A percentile compares a stretch with the other conserved stretches of the same genome.
phyloP scores from a whole-genome alignment of 106 monocot species.

The Allium cepa region DNA sequence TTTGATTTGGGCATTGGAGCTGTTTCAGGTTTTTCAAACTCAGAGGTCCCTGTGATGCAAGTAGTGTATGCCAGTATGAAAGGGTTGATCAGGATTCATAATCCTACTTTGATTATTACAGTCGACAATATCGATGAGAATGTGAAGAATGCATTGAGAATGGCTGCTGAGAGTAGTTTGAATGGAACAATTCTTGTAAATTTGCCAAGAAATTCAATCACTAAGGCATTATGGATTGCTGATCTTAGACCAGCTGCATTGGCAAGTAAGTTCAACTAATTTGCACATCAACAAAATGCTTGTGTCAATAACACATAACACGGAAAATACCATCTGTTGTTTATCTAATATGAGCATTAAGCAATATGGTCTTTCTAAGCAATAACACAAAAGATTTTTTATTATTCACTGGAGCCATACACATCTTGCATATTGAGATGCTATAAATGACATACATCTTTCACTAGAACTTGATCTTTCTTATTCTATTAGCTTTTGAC shows the following conservation, averaged over 20 bases:
- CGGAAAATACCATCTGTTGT: too few relatives aligned
- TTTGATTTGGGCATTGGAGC: constrained; percentile 72
- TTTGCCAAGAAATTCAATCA: constrained; percentile 38
- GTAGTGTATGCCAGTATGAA: constrained; percentile 73
- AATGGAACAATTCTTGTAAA: constrained; percentile 37
- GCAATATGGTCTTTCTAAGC: too few relatives aligned
- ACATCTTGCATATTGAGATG: too few relatives aligned
- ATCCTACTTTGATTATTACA: constrained; percentile 59
- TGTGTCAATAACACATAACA: too few relatives aligned
- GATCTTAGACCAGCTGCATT: constrained; percentile 51
- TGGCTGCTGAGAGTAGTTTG: constrained; percentile 43
- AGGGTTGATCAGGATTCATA: constrained; percentile 64
- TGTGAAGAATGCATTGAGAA: constrained; percentile 56
- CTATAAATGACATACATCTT: too few relatives aligned
- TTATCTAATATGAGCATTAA: too few relatives aligned
- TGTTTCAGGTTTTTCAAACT: constrained; percentile 44
- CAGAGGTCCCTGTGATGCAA: constrained; percentile 63
- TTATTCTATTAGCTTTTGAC: too few relatives aligned
- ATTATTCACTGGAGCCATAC: too few relatives aligned
- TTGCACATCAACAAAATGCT: too few relatives aligned
- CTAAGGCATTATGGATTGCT: constrained; percentile 83
- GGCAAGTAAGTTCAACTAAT: constrained; percentile 32
- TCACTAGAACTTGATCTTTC: too few relatives aligned
- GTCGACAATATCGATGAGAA: constrained; percentile 37
- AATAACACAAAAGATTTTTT: too few relatives aligned